Conservation (phyloP, 345 rosid species). For the Draba incana region DNA sequence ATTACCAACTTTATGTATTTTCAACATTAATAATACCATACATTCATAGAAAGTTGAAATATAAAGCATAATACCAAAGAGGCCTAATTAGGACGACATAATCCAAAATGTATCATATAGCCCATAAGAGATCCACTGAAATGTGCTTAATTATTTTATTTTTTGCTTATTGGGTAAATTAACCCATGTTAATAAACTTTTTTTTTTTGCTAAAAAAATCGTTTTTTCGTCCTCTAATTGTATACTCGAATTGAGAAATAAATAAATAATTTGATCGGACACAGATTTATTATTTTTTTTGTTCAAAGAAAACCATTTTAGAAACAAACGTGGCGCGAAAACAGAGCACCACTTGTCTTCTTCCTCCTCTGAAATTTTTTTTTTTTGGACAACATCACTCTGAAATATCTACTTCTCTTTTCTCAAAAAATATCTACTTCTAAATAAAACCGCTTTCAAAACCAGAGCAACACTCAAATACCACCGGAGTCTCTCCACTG, state of each 20-base stretch:
- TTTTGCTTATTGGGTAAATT: too few relatives aligned
- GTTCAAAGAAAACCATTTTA: not conserved
- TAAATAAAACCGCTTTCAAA: conserved; percentile 31
- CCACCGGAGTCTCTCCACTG: conserved; percentile 16
- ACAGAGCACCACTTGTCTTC: conserved; percentile 36
- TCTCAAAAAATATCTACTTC: not conserved
- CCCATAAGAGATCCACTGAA: too few relatives aligned
- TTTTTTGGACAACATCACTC: too few relatives aligned
- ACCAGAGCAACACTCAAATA: conserved; percentile 17
- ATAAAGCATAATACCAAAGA: not conserved
- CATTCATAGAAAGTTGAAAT: too few relatives aligned
- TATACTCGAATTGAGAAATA: too few relatives aligned
- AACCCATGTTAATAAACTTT: too few relatives aligned
- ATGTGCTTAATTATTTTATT: too few relatives aligned
- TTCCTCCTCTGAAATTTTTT: conserved; percentile 21
- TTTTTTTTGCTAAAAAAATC: too few relatives aligned
- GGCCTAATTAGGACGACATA: not conserved
- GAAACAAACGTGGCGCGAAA: conserved; percentile 31
- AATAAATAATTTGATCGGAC: not conserved
- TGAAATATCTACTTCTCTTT: too few relatives aligned
- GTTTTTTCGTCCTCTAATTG: too few relatives aligned
- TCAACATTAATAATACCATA: too few relatives aligned
- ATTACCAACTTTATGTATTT: too few relatives aligned
- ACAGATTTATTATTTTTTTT: not conserved
- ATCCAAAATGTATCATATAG: not conserved